Evolutionary conservation across 2,329 filamentous ascomycete species (phyloP), one percentile per base, ranked within the genome.

Genomic region (Penicillium digitatum): DNA sequence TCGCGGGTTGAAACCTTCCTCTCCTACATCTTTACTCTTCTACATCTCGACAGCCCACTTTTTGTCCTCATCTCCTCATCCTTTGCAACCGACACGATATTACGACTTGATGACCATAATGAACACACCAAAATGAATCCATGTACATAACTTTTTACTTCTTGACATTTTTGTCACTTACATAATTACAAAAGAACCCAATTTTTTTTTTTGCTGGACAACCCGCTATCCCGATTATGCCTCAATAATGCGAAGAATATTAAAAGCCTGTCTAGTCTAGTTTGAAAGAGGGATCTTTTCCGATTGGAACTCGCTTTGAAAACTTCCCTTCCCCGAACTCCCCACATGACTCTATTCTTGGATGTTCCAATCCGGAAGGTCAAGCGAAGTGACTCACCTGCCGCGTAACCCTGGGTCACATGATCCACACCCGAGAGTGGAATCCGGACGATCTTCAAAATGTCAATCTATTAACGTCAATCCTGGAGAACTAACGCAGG

Each of bases 51-150:
- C 40, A 18, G 2, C 34, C 44, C 18, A 42, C 9, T 7, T 39
- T 31, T 42, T 40, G n/a, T 22, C 9, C 39, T 45, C 12, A 31
- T 40, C 20, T 22, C 9, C 39, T 45, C 12, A 31, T 26, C 18
- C 14, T 39, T 44, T 51, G 27, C 47, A n/a, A 31, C 52, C 40
- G 32, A 48, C 27, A 48, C 57, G 61, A 64, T 52, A 47, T 51
- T 29, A 63, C 47, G 61, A 64, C 7, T 55, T 58, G 18, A 62
- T 39, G 59, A 62, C 56, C 20, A 26, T 55, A 18, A 55, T 37
- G 38, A 59, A 52, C 38, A 64, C 16, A 59, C 18, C 46, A 64
- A 60, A 59, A 53, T 43, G 52, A 52, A 24, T 47, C 48, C 49
- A 56, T 58, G 53, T 56, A 50, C 32, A 45, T 56, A 56, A 42